Evolutionary conservation across 2,329 filamentous ascomycete genomes (phyloP).

Genomic region (Aspergillus sp.): DNA sequence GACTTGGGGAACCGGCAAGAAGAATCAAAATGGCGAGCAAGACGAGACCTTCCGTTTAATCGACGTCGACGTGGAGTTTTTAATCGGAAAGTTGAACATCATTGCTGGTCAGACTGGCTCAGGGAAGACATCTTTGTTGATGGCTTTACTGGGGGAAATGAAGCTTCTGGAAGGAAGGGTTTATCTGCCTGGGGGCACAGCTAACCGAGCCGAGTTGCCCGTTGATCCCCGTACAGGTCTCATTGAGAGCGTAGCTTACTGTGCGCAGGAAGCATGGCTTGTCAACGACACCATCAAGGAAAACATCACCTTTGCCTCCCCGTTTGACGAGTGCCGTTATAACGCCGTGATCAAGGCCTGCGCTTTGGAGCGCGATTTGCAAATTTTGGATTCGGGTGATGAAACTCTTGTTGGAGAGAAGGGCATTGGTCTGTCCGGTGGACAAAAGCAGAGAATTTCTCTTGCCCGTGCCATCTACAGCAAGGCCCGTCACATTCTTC

Average conservation of each 20-base stretch:
- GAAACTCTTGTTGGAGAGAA: constrained; percentile 95
- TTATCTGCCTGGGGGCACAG: constrained; percentile 79
- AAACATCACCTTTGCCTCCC: constrained; percentile 88
- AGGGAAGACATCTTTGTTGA: constrained; percentile 91
- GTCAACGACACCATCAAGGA: constrained; percentile 94
- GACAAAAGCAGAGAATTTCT: constrained; percentile 96
- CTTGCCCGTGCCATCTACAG: constrained; percentile 97
- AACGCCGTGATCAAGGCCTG: constrained; percentile 86
- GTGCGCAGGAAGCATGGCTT: constrained; percentile 94
- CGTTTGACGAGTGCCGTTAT: constrained; percentile 79
- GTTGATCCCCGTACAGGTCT: constrained; percentile 80
- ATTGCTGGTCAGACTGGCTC: constrained; percentile 91
- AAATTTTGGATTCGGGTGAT: constrained; percentile 90
- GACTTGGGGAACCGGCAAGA: constrained; percentile 70
- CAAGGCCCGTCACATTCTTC: constrained; percentile 81
- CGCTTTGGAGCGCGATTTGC: constrained; percentile 83
- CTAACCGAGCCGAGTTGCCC: constrained; percentile 75
- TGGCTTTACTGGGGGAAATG: constrained; percentile 97
- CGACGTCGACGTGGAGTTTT: constrained; percentile 78
- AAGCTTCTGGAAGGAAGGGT: constrained; percentile 77
- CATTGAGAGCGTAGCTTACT: constrained; percentile 91
- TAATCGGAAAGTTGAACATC: constrained; percentile 83
- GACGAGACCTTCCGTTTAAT: constrained; percentile 76
- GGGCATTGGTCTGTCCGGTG: constrained; percentile 92
- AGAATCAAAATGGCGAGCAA: constrained; percentile 56